Percentiles rank a stretch among this genome's conserved stretches.
These are phyloP conservation scores for Diaporthe capsici DNA, from an alignment of 2,329 filamentous ascomycete genomes.

Conservation along the genomic window DNA sequence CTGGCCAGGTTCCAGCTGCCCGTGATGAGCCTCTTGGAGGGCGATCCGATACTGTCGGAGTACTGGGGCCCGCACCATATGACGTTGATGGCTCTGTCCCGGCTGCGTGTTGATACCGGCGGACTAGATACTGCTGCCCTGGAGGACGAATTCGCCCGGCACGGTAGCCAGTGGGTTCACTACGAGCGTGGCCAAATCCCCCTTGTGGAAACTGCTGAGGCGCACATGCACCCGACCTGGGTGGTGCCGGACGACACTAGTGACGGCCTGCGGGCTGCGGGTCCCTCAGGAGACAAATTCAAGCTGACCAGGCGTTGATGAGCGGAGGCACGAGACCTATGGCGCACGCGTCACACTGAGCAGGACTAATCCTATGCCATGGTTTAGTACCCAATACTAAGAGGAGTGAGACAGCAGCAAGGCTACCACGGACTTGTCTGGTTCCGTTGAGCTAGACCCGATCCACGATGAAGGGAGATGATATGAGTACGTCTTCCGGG, in stretches of 20 bases:
- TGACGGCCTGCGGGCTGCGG: neutral
- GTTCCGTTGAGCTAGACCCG: too few species aligned
- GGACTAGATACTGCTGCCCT: too few species aligned
- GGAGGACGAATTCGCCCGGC: too few species aligned
- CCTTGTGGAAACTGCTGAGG: neutral
- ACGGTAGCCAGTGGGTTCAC: neutral
- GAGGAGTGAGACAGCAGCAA: too few species aligned
- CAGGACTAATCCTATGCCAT: neutral
- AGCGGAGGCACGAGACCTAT: neutral
- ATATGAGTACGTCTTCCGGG: neutral
- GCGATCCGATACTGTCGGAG: neutral
- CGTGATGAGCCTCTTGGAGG: neutral
- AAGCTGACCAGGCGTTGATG: neutral
- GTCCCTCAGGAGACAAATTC: neutral
- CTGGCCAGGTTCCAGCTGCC: neutral
- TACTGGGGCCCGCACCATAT: neutral
- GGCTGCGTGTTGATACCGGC: neutral
- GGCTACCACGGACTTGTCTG: too few species aligned
- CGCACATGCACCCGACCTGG: neutral
- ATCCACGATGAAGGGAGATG: too few species aligned
- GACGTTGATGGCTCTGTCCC: neutral
- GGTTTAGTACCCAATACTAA: too few species aligned
- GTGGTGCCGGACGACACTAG: neutral
- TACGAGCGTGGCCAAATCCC: neutral
- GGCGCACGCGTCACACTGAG: neutral